Base-by-base conservation (phyloP, 2,329 filamentous ascomycete genomes). In the Monosporascus sp. region DNA sequence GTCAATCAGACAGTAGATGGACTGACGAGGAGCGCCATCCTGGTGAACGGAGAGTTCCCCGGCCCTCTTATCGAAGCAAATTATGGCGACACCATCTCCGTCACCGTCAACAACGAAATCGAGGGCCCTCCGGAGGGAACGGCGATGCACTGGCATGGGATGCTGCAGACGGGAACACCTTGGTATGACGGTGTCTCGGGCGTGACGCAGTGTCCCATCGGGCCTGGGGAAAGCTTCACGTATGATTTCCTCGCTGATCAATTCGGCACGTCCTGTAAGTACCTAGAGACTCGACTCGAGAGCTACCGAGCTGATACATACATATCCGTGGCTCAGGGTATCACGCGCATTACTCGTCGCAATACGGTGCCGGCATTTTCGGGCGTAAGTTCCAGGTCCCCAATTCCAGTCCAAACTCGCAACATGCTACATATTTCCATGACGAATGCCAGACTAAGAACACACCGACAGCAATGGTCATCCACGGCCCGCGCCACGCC, bases 91-190 rank as follows among this genome's bases (percentile, higher is more conserved):
- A 66, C 63, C 24, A 31, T 74, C 45, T 57, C 72, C 26, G 65
- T 74, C 35, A 75, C 71, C 53, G 62, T 73, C 20, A 50, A 67
- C 41, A 76, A 76, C 55, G 80, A 85, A 41, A 76, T 87, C 51
- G 75, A 82, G 66, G 88, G 89, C 64, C 72, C 76, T n/a, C 73
- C 82, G 1, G 75, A 86, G 60, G 78, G 71, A n/a, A 82, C 81
- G 20, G 78, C 73, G 52, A 72, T 89, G 31, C 86, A 89, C 64
- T 89, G 85, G 65, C 86, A 89, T 63, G 86, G 86, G 14, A 72
- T 88, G 52, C 85, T 77, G 60, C 82, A 86, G 63, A 83, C 84
- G 60, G 80, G 79, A 7, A 85, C 82, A 0, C 84, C 77, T 35
- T 74, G 80, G 50, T 86, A 88, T 80, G 86, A 89, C 62, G 86